Percentiles rank a stretch among this genome's conserved stretches.
phyloP scores from a whole-genome alignment of 331 rosid genomes.

The Phaseolus coccineus region DNA sequence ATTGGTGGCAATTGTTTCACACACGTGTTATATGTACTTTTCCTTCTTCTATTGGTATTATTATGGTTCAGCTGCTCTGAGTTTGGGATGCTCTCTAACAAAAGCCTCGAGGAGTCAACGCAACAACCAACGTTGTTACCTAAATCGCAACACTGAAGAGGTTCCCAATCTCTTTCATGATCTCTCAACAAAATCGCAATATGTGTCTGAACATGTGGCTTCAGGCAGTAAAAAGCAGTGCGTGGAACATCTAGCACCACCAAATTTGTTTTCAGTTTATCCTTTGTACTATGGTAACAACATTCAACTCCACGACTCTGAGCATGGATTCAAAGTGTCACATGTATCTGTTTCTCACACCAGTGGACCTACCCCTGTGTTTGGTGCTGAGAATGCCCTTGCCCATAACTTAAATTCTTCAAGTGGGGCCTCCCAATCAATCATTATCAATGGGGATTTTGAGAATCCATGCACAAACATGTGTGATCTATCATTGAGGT shows the following conservation, averaged over 20 bases:
- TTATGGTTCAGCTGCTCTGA: conserved; percentile 69
- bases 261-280: conserved; percentile 49
- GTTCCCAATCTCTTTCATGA: conserved; percentile 21
- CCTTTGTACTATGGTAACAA: conserved; percentile 57
- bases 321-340: conserved; percentile 25
- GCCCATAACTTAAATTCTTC: conserved; percentile 39
- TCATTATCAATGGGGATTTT: conserved; percentile 8
- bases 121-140: conserved; percentile 64
- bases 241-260: conserved; percentile 42
- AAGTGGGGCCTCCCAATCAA: conserved; percentile 26
- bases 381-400: conserved; percentile 30
- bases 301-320: conserved; percentile 32
- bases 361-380: conserved; percentile 41
- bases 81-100: conserved; percentile 70
- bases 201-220: conserved; percentile 37
- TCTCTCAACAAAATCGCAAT: not conserved
- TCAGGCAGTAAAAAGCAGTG: conserved; percentile 42
- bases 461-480: conserved; percentile 35
- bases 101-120: conserved; percentile 76
- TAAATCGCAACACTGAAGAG: conserved; percentile 50
- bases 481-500: conserved; percentile 76
- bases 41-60: conserved; percentile 4
- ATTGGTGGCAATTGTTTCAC: not conserved
- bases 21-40: not conserved
- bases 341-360: conserved; percentile 39